Base-by-base conservation (phyloP, 768 basidiomycete genomes). In the Tricholoma matsutake region DNA sequence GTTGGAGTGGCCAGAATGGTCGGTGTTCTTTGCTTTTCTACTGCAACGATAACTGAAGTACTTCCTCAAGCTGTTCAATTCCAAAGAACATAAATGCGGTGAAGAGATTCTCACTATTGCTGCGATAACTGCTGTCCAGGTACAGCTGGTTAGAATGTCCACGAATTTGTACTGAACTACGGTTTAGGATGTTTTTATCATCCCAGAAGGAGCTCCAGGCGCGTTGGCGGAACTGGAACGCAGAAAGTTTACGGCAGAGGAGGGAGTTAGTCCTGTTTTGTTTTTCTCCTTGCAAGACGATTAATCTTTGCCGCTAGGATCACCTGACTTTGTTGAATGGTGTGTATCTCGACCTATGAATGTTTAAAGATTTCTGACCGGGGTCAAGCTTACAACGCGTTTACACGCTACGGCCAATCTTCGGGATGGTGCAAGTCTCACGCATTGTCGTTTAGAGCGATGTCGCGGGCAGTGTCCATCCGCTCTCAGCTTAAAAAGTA, bases 101-200 rank as follows among this genome's bases (percentile, higher is more conserved):
- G 94, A 98, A 66, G 97, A 99, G 70, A 92, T 97, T 54, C 77
- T 99, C 57, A 94, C 95, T 0, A 97, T 99, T 57, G 92, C 94
- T 5, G 95, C 97, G 0, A 98, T 99, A 92, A 91, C 90, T 6
- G 83, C 94, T 7, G 83, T 98, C 6, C 95, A 96, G 78, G 94
- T 89, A 31, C 9, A 32, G 14, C 9, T 8, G 7, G 18, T 16
- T 29, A 1, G 2, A 18, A 3, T 31, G 4, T 53, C 29, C 3
- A n/a, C 29, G 16, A 32, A 53, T 53, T 6, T 53, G 16, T 32
- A 10, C 29, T 53, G 16, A 53, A n/a, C 54, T 54, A 14, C 9
- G 8, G 4, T 35, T 20, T 45, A 97, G 93, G 94, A 98, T 67
- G 86, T 89, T 2, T 99, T 99, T 71, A 73, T 96, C 25, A 92